phyloP scores from a whole-genome alignment of 139 green algal species.

The Tetraselmis chui region DNA sequence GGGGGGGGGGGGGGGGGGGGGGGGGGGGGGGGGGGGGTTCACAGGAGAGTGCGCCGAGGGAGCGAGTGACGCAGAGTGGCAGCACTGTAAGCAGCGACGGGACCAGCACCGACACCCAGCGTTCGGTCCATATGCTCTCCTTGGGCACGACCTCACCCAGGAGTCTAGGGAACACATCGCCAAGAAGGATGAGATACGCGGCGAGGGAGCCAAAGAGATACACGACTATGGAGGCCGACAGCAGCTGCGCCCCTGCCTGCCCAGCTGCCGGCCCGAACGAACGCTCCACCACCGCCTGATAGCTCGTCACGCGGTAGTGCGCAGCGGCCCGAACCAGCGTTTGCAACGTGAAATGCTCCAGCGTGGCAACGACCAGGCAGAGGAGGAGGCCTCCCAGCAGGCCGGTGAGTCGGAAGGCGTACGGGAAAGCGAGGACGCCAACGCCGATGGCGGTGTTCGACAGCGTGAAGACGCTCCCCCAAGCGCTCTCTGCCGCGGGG shows the following conservation, averaged over 20 bases:
- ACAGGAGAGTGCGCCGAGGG: not conserved
- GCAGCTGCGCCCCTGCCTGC: not conserved
- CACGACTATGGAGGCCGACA: slow-evolving; percentile 1
- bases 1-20: too few species aligned
- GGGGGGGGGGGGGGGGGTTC: too few species aligned
- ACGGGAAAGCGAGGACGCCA: slow-evolving; percentile 3
- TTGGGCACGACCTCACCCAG: not conserved
- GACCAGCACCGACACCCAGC: slow-evolving; percentile 1
- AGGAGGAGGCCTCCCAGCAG: not conserved
- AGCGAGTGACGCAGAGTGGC: not conserved
- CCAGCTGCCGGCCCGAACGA: not conserved
- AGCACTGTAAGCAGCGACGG: not conserved
- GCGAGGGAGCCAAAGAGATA: slow-evolving; percentile 8
- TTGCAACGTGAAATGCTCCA: slow-evolving; percentile 3
- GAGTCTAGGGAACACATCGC: slow-evolving; percentile 2
- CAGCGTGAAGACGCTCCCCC: not conserved
- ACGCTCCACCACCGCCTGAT: slow-evolving; percentile 2
- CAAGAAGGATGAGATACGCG: slow-evolving; percentile 9
- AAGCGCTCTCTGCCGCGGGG: not conserved
- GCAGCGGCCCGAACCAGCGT: not conserved
- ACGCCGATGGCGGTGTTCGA: slow-evolving; percentile 2
- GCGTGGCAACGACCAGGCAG: not conserved
- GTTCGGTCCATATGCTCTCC: not conserved
- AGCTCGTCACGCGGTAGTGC: not conserved
- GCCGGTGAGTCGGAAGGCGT: slow-evolving; percentile 5